phyloP scores from a whole-genome alignment of 257 asterid genomes.

The Ilex aquifolium region DNA sequence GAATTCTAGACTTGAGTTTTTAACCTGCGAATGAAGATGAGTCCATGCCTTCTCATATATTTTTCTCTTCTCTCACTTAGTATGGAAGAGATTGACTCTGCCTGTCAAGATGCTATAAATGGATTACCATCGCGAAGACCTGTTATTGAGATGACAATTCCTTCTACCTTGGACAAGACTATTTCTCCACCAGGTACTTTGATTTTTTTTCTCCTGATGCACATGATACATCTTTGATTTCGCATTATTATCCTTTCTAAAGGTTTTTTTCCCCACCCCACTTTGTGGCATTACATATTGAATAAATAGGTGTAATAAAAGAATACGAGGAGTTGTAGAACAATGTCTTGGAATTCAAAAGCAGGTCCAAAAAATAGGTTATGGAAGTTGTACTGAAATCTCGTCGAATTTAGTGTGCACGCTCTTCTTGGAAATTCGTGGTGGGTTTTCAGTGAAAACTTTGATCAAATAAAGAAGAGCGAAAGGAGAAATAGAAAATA shows the following conservation, averaged over 20 bases:
- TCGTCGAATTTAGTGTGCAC: no score
- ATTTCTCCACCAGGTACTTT: slow-evolving; percentile 78
- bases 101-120: slow-evolving; percentile 66
- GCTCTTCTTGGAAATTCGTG: no score
- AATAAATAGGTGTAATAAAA: no score
- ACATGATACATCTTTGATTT: neutral
- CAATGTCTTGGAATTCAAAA: no score
- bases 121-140: slow-evolving; percentile 85
- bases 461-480: no score
- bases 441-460: no score
- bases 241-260: neutral
- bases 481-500: no score
- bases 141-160: slow-evolving; percentile 96
- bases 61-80: slow-evolving; percentile 33
- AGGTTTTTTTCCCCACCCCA: neutral
- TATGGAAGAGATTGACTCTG: slow-evolving; percentile 75
- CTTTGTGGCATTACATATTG: no score
- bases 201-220: neutral
- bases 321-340: no score
- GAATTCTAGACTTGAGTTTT: no score
- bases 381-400: no score
- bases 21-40: neutral
- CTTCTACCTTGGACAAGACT: slow-evolving; percentile 82
- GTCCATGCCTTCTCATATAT: slow-evolving; percentile 1
- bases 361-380: no score